Conservation (phyloP, 2,329 filamentous ascomycete species). For the Septoria linicola region DNA sequence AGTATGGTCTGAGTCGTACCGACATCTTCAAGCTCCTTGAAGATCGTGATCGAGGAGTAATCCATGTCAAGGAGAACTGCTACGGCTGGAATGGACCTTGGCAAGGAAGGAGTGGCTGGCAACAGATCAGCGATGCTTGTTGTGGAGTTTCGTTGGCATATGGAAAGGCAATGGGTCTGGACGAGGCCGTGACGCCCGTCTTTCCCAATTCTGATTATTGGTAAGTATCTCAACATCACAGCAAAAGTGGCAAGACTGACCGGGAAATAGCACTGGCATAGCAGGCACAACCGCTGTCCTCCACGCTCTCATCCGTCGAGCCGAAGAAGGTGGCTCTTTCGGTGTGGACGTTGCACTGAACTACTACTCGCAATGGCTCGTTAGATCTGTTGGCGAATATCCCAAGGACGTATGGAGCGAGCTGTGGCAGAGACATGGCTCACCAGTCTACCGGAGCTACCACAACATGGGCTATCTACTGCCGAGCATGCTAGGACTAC, state of each 20-base stretch:
- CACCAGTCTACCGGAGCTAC: slow-evolving; percentile 52
- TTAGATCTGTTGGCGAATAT: slow-evolving; percentile 30
- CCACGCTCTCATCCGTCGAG: slow-evolving; percentile 29
- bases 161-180: slow-evolving; percentile 20
- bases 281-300: slow-evolving; percentile 24
- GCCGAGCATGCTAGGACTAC: slow-evolving; percentile 44
- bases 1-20: slow-evolving; percentile 47
- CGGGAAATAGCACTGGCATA: slow-evolving; percentile 25
- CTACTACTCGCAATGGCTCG: slow-evolving; percentile 35
- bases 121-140: slow-evolving; percentile 52
- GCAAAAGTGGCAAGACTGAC: slow-evolving; percentile 1
- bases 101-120: slow-evolving; percentile 52
- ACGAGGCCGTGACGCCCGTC: slow-evolving; percentile 28
- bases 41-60: slow-evolving; percentile 45
- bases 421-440: slow-evolving; percentile 48
- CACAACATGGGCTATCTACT: slow-evolving; percentile 49
- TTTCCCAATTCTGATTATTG: slow-evolving; percentile 31
- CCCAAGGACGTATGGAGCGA: slow-evolving; percentile 47
- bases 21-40: slow-evolving; percentile 45
- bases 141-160: slow-evolving; percentile 22
- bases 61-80: slow-evolving; percentile 54
- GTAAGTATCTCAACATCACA: slow-evolving; percentile 11
- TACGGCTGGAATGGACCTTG: slow-evolving; percentile 55
- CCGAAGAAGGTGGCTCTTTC: slow-evolving; percentile 30
- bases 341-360: slow-evolving; percentile 28